Evolutionary conservation across 2,329 filamentous ascomycete genomes (phyloP).

Genomic region (Penicillium frequentans): DNA sequence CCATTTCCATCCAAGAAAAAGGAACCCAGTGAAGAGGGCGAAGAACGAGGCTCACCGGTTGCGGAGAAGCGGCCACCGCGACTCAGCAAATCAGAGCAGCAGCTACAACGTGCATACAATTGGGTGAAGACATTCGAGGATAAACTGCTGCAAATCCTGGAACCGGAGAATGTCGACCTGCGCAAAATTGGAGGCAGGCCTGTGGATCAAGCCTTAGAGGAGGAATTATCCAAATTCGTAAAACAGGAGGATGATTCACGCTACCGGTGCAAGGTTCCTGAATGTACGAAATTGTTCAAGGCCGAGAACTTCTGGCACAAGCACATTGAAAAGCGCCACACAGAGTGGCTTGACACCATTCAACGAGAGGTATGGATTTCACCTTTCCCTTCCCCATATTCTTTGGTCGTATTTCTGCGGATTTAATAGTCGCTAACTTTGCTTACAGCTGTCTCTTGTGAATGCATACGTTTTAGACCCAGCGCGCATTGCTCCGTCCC

Average conservation of each 20-base stretch:
- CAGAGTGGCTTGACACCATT: constrained; percentile 79
- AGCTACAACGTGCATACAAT: constrained; percentile 91
- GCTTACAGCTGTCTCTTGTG: constrained; percentile 73
- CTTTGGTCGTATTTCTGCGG: not conserved
- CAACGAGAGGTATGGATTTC: constrained; percentile 73
- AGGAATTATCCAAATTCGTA: constrained; percentile 82
- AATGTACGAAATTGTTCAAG: constrained; percentile 96
- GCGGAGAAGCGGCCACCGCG: constrained; percentile 73
- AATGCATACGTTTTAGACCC: constrained; percentile 95
- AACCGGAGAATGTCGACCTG: constrained; percentile 83
- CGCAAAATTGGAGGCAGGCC: constrained; percentile 88
- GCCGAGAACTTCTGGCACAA: constrained; percentile 97
- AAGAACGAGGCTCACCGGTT: constrained; percentile 64
- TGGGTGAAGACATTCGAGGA: constrained; percentile 99
- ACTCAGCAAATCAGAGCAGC: constrained; percentile 79
- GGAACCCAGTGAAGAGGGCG: constrained; percentile 61
- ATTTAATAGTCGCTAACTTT: constrained; percentile 1
- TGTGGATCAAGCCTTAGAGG: constrained; percentile 79
- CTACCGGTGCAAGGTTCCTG: constrained; percentile 92
- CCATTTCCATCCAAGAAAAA: constrained; percentile 83
- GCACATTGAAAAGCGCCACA: constrained; percentile 93
- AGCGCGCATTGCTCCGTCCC: constrained; percentile 87
- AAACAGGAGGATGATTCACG: constrained; percentile 98
- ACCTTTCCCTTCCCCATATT: not conserved
- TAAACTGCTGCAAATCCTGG: constrained; percentile 88